These are phyloP conservation scores for Saccharum spontaneum DNA, from an alignment of 176 grass and related monocot genomes.

Conservation along the genomic window DNA sequence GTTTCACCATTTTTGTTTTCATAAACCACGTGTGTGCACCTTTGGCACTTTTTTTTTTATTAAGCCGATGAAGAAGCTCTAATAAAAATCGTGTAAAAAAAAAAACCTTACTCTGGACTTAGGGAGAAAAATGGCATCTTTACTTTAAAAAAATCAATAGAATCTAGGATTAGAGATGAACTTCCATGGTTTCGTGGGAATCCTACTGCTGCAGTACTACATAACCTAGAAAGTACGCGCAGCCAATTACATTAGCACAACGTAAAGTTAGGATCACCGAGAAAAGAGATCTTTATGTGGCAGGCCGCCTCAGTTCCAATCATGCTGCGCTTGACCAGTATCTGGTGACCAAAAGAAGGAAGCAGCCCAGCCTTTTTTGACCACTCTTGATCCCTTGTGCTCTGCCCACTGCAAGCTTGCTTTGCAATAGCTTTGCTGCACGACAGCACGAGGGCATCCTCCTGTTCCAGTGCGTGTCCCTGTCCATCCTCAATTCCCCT, in stretches of 20 bases:
- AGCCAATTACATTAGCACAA: not conserved
- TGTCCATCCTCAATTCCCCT: not conserved
- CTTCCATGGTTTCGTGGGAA: not conserved
- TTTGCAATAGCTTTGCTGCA: not conserved
- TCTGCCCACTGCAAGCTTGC: not conserved
- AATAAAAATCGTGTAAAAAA: too few relatives aligned
- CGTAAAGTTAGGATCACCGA: not conserved
- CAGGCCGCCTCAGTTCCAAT: slow-evolving; percentile 37
- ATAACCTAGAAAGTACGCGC: not conserved
- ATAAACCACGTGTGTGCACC: too few relatives aligned
- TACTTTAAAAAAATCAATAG: not conserved
- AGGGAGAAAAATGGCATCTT: not conserved
- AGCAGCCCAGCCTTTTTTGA: slow-evolving; percentile 39
- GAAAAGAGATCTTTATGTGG: slow-evolving; percentile 13
- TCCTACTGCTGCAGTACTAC: not conserved
- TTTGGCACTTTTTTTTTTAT: too few relatives aligned
- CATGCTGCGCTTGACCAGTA: slow-evolving; percentile 42
- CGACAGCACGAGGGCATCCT: not conserved
- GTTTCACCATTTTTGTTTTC: too few relatives aligned
- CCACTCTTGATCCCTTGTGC: slow-evolving; percentile 17
- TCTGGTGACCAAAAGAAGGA: slow-evolving; percentile 35
- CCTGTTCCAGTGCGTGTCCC: not conserved
- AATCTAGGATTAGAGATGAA: not conserved
- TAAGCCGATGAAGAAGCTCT: too few relatives aligned
- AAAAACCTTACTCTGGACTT: not conserved